Base-by-base conservation (phyloP, 352 stramenopile species). In the Phytophthora lateralis region DNA sequence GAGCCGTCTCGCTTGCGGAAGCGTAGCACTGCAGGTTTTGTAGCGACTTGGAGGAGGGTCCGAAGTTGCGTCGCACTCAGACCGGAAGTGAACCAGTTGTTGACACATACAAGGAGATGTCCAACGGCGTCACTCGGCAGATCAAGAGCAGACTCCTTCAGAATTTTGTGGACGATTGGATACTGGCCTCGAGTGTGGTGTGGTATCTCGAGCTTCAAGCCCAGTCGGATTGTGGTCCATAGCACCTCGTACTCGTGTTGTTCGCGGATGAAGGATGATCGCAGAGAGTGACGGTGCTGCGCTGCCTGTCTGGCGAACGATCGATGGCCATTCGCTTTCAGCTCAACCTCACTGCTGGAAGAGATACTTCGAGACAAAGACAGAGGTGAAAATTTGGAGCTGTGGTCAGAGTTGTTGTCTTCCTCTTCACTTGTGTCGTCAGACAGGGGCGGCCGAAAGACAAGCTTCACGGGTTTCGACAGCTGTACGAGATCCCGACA, bases 401-500 rank as follows among this genome's bases (percentile, higher is more conserved):
- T 52, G 17, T 52, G 24, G 7, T 57, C 44, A 3, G 46, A 76
- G 15, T 45, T 39, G 30, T 51, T 59, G 9, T 47, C 67, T 18
- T 72, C 47, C 1, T 72, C 46, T 1, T 56, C 69, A 14, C 52
- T 59, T 4, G 41, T 27, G 9, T 56, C 24, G 6, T 70, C 54
- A 1, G 18, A 47, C 3, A 47, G 42, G 29, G 66, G 68, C 8
- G 74, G 44, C n/a, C 66, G 55, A 49, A 91, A 91, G 7, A 80
- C 38, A 41, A 91, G 63, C 45, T 70, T 50, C 4, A 85, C 51
- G 1, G 82, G 82, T 46, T 91, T 91, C 17, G 51, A 37, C 11
- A 74, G 54, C 2, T 10, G 60, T 20, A 66, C 41, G 5, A 91
- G 65, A 9, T 83, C 59, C 17, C 44, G 34, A 26, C 67, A 72